These are phyloP conservation scores for Pythium aquatile DNA, from an alignment of 352 stramenopile species.

Conservation along the genomic window DNA sequence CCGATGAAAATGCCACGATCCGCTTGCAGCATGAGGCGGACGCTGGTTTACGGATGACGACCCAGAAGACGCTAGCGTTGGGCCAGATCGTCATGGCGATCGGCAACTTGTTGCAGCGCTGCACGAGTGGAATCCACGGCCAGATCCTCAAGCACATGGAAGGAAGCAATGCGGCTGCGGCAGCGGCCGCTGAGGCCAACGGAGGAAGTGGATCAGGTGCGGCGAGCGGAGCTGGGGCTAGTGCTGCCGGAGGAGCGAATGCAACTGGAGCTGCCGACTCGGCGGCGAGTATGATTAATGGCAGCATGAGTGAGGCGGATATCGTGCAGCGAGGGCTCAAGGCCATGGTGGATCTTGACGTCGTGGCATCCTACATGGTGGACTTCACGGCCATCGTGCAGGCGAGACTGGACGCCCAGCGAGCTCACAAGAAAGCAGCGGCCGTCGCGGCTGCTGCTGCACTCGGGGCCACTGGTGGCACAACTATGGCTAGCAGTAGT, in stretches of 20 bases:
- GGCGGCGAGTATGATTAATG: slow-evolving; percentile 22
- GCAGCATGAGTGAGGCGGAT: slow-evolving; percentile 73
- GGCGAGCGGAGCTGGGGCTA: background rate
- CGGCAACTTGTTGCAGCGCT: slow-evolving; percentile 79
- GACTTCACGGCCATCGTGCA: slow-evolving; percentile 90
- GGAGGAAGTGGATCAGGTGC: slow-evolving; percentile 11
- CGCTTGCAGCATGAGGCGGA: slow-evolving; percentile 88
- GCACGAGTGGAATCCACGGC: slow-evolving; percentile 81
- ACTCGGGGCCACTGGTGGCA: background rate
- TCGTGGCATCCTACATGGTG: slow-evolving; percentile 92
- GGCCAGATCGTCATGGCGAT: slow-evolving; percentile 90
- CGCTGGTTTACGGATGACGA: slow-evolving; percentile 82
- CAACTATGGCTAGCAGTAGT: background rate
- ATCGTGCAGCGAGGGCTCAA: slow-evolving; percentile 84
- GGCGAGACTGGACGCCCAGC: slow-evolving; percentile 61
- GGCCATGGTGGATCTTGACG: slow-evolving; percentile 88
- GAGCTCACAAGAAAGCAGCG: slow-evolving; percentile 66
- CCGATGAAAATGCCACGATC: slow-evolving; percentile 61
- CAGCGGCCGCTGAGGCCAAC: slow-evolving; percentile 8
- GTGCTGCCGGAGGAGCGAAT: slow-evolving; percentile 3
- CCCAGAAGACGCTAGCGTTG: slow-evolving; percentile 89
- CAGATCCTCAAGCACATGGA: slow-evolving; percentile 89
- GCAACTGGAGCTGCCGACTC: slow-evolving; percentile 4
- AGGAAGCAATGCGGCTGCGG: slow-evolving; percentile 36
- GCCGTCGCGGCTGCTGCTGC: slow-evolving; percentile 23